Evolutionary conservation across 148 eudicot genomes (phyloP), one percentile per base, ranked within the genome.

Genomic region (Silene conica): DNA sequence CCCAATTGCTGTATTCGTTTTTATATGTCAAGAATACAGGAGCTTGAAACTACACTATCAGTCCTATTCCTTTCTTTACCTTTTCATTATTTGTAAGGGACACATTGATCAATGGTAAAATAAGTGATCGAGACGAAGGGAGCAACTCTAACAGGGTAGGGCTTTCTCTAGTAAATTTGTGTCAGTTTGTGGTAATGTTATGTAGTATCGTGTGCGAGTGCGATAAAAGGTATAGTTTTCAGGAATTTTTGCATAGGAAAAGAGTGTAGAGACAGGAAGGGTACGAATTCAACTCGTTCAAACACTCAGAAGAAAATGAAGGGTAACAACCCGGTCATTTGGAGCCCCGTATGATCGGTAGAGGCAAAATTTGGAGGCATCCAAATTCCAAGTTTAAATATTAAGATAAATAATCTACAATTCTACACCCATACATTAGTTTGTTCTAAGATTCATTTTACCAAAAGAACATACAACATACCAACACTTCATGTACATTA

Each of bases 401-500:
- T 46, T 18, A 61, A 31, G 63, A 34, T 58, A 60, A 73, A 59
- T 20, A 65, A 73, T 64, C 71, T 63, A 64, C 64, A 63, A 9
- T 11, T 64, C 71, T 63, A 64, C 64, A 63, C 2, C 6, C 34
- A 13, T 71, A 72, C 22, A 74, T 70, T 18, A 25, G 18, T 43
- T 74, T 62, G 55, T 43, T 41, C 75, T 63, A 63, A 5, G 43
- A 74, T 65, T 21, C 19, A 67, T 52, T 9, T 41, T 57, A 64
- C 26, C 62, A 20, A 72, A 59, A 45, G 67, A 58, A 22, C 25
- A 65, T 45, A 46, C 54, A 80, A 75, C 56, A 65, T 46, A 63
- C 66, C 69, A 67, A 58, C 71, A 59, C 38, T 76, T 71, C 60
- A 80, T 80, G 68, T 80, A 76, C 79, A 80, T 38, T 50, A 45